These are phyloP conservation scores for Zopfia rhizophila DNA, from an alignment of 2,329 filamentous ascomycete species.

Conservation along the genomic window DNA sequence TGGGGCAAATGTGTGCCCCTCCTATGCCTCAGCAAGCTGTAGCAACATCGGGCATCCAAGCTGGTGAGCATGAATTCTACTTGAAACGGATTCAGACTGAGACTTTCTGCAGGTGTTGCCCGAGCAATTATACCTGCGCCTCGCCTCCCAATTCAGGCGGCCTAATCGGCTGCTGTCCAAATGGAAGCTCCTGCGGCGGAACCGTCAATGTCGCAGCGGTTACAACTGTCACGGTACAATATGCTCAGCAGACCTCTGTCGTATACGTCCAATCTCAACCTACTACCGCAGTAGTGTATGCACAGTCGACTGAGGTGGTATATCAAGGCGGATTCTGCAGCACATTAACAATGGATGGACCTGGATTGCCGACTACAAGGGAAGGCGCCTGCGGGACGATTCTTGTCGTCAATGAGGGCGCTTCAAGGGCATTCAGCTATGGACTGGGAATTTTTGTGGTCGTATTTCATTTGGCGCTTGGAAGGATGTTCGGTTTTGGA, in stretches of 20 bases:
- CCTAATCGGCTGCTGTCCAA: slow-evolving; percentile 51
- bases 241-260: slow-evolving; percentile 38
- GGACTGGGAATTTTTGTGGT: slow-evolving; percentile 27
- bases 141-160: slow-evolving; percentile 42
- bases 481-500: slow-evolving; percentile 39
- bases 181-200: slow-evolving; percentile 46
- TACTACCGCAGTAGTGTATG: slow-evolving; percentile 36
- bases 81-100: background rate
- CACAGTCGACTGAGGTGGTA: slow-evolving; percentile 21
- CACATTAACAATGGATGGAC: slow-evolving; percentile 49
- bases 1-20: slow-evolving; percentile 45
- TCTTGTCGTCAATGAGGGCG: slow-evolving; percentile 43
- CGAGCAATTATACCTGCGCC: slow-evolving; percentile 46
- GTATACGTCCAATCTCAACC: slow-evolving; percentile 39
- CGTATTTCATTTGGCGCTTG: slow-evolving; percentile 37
- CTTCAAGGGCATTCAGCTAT: slow-evolving; percentile 29
- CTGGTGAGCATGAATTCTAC: slow-evolving; percentile 47
- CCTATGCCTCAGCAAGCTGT: slow-evolving; percentile 53
- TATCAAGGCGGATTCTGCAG: slow-evolving; percentile 45
- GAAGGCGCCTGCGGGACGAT: slow-evolving; percentile 51
- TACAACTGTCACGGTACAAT: slow-evolving; percentile 48
- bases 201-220: slow-evolving; percentile 44
- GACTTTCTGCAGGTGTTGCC: slow-evolving; percentile 46
- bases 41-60: slow-evolving; percentile 53
- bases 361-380: slow-evolving; percentile 44